Evolutionary conservation across 495 filamentous ascomycete species (phyloP).

Genomic region (Glutinoglossum americanum): DNA sequence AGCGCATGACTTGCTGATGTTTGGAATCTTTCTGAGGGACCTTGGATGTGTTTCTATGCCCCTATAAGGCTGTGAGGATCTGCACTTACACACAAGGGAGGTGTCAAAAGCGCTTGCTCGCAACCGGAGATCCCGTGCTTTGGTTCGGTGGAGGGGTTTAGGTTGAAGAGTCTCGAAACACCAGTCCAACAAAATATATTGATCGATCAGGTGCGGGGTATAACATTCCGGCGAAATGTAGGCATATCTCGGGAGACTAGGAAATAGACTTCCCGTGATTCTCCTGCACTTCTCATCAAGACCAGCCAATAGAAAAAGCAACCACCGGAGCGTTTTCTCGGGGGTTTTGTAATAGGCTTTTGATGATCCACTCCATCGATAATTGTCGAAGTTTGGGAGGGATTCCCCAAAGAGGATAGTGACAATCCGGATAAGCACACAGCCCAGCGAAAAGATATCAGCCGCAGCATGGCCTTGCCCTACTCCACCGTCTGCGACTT

Average conservation of each 20-base stretch:
- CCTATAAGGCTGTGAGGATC: background rate
- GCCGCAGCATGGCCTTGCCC: background rate
- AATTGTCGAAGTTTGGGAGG: background rate
- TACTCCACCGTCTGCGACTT: background rate
- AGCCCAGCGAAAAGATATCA: slow-evolving; percentile 7
- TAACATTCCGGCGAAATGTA: background rate
- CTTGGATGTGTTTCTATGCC: background rate
- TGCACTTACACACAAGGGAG: background rate
- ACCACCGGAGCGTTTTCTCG: background rate
- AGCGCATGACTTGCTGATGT: background rate
- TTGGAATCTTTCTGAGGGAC: background rate
- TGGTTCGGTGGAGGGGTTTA: background rate
- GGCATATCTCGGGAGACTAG: background rate
- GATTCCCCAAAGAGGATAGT: background rate
- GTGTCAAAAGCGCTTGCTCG: background rate
- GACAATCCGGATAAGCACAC: background rate
- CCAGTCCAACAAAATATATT: background rate
- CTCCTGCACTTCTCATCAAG: background rate
- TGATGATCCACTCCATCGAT: background rate
- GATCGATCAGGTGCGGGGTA: background rate
- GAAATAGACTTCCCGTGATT: background rate
- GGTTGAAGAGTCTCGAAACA: background rate
- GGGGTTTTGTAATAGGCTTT: background rate
- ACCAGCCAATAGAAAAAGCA: background rate
- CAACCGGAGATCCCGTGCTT: background rate